Conservation (phyloP, 1,284 basidiomycete genomes). For the Sanguinoderma infundibulare region DNA sequence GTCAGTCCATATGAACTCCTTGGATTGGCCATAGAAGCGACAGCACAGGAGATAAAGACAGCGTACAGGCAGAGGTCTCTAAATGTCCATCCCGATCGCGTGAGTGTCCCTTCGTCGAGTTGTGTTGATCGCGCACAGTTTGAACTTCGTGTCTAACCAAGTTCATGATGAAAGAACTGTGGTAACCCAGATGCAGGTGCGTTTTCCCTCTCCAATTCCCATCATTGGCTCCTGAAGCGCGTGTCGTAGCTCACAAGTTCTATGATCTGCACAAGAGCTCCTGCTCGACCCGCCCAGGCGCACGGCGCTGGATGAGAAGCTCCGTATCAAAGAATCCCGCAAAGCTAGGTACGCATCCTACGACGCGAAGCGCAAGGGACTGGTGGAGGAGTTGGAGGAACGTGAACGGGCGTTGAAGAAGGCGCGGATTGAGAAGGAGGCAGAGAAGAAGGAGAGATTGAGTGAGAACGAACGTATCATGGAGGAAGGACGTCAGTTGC, state of each 20-base stretch:
- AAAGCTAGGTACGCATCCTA: constrained; percentile 76
- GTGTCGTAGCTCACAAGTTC: constrained; percentile 71
- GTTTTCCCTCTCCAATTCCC: constrained; percentile 11
- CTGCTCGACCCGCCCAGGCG: constrained; percentile 85
- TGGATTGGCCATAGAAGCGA: constrained; percentile 66
- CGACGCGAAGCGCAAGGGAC: constrained; percentile 78
- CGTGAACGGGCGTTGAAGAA: constrained; percentile 84
- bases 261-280: constrained; percentile 89
- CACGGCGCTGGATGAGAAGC: constrained; percentile 81
- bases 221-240: not conserved
- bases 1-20: constrained; percentile 81
- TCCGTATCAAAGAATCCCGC: constrained; percentile 73
- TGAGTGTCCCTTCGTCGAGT: constrained; percentile 42
- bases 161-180: constrained; percentile 57
- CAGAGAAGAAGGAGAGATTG: constrained; percentile 58
- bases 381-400: constrained; percentile 86
- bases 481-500: constrained; percentile 73
- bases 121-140: constrained; percentile 10
- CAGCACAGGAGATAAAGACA: constrained; percentile 82
- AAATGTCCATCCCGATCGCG: constrained; percentile 89
- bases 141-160: constrained; percentile 19
- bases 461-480: constrained; percentile 78
- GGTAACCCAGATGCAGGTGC: constrained; percentile 79
- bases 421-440: constrained; percentile 62
- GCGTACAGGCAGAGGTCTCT: constrained; percentile 85